Evolutionary conservation across 1,284 basidiomycete species (phyloP), one percentile per base, ranked within the genome.

Genomic region (Ustilago nuda): DNA sequence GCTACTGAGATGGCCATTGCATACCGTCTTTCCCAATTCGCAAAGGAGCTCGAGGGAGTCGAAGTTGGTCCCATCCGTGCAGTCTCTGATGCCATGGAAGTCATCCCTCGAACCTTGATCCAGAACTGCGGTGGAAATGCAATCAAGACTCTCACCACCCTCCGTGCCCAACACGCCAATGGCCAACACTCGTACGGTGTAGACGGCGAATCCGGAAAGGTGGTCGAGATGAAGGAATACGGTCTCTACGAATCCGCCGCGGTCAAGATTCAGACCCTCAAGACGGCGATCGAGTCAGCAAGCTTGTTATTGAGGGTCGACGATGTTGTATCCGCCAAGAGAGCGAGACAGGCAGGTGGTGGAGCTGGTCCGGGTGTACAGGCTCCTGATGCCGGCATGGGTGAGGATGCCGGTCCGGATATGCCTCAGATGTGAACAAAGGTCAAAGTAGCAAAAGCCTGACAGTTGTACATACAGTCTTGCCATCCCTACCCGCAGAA

Each of bases 1-100:
- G 96, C 96, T 13, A 97, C 94, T 1, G 96, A 99, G 88, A 98
- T 99, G 94, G 96, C 95, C 0, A 92, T 99, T 86, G 92, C 91
- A 48, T 94, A 97, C 3, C 94, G 92, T 0, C 87, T 99, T 68
- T 91, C 93, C n/a, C 90, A 91, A 43, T 93, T 92, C 86, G 93
- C 94, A 30, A 90, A 92, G 81, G 67, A 78, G 59, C 90, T 94
- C 59, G 90, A 90, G 15, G 81, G 82, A 17, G 92, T 95, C 32
- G 93, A 95, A 84, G 93, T 92, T 1, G 93, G 93, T 88, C 94
- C 95, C 7, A 95, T 93, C 88, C 89, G 92, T 64, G 95, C 95
- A 32, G 94, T 98, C 4, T 93, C 93, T 0, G 96, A 98, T 81
- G 95, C 96, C 32, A 92, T 99, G 90, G 95, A 99, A 87, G 94